Evolutionary conservation across 768 basidiomycete species (phyloP), one percentile per base, ranked within the genome.

Genomic region (Sporobolomyces pararoseus): DNA sequence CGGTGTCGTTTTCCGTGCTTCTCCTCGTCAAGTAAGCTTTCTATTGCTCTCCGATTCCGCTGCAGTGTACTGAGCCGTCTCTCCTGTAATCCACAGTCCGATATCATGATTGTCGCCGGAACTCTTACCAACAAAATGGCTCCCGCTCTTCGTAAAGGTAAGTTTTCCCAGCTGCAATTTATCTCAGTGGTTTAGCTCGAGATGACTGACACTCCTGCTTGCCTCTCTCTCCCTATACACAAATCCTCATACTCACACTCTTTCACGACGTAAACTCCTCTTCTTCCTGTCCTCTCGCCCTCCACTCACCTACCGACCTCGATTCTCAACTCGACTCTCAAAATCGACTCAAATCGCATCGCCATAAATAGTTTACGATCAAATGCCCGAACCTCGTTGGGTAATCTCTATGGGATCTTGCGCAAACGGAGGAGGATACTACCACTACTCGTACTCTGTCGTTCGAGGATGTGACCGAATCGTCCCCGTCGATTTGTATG

Each of bases 81-180:
- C 0, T 7, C 29, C 4, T 25, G 16, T 91, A 42, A 42, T 17
- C 17, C 39, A 42, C 39, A 97, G 82, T 91, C 89, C 70, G 92
- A 96, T 78, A 89, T 96, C 78, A 97, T 97, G 95, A 99, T 99
- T 78, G 96, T 99, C 52, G 95, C 95, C 55, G 96, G 96, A 39
- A 99, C 96, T 0, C 82, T 99, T 76, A 99, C 96, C 71, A 99
- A 99, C 83, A 98, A 99, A 83, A 99, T 99, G 96, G 96, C 94
- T 7, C 96, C 96, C 49, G 95, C 96, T 12, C 79, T 99, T 78
- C 85, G 96, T 77, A 97, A 93, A 80, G 94, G 93, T 61, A 17
- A 34, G 32, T 61, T 49, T 29, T 49, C 19, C 25, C 23, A 7
- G 5, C n/a, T 35, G 35, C 54, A 17, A 9, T 42, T 42, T 42